These are phyloP conservation scores for Boletus calvinii DNA, from an alignment of 1,284 basidiomycete genomes.

Conservation along the genomic window DNA sequence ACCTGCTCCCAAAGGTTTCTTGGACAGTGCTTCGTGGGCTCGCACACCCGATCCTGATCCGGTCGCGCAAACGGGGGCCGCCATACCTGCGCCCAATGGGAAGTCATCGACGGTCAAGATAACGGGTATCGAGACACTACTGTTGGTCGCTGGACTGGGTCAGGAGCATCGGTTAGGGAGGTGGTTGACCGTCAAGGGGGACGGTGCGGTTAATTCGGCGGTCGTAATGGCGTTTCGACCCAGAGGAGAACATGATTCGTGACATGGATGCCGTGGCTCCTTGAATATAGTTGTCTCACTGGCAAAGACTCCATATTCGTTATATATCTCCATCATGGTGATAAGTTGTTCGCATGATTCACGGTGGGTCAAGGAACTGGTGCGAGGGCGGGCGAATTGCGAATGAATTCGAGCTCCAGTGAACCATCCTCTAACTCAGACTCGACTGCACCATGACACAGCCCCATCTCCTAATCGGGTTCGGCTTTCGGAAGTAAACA, in stretches of 20 bases:
- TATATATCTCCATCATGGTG: no score
- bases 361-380: no score
- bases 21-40: conserved; percentile 24
- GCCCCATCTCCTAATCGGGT: no score
- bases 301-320: no score
- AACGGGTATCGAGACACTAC: conserved; percentile 40
- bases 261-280: background rate
- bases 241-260: conserved; percentile 11
- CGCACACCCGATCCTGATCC: background rate
- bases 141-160: conserved; percentile 80
- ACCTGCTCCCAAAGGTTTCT: conserved; percentile 53
- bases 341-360: no score
- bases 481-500: no score
- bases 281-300: background rate
- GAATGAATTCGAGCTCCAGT: no score
- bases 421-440: no score
- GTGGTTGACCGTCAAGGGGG: conserved; percentile 78
- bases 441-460: no score
- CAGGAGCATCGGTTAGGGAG: conserved; percentile 89
- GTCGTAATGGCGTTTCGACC: conserved; percentile 51
- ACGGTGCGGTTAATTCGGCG: conserved; percentile 70
- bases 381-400: no score
- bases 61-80: background rate
- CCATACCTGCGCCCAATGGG: background rate
- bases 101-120: conserved; percentile 15